Evolutionary conservation across 2,329 filamentous ascomycete species (phyloP).

Genomic region (Paraphaeosphaeria sporulosa): DNA sequence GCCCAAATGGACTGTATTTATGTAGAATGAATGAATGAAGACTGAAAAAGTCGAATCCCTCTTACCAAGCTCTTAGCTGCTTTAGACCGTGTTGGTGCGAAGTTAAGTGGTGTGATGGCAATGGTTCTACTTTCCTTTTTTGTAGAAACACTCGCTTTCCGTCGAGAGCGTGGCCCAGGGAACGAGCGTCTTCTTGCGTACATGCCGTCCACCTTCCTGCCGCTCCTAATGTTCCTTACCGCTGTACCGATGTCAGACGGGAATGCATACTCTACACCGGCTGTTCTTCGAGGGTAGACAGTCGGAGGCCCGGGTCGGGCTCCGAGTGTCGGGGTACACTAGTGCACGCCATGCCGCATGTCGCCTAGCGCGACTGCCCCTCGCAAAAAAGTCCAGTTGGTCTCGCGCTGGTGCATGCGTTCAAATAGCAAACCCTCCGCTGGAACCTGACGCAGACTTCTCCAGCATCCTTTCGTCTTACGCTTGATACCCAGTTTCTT

Average conservation of each 20-base stretch:
- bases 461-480: conserved; percentile 6
- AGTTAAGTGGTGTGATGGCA: neutral
- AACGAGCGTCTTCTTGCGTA: neutral
- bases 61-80: neutral
- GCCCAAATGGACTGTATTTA: conserved; percentile 17
- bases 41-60: conserved; percentile 1
- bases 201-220: neutral
- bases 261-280: neutral
- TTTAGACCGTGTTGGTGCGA: neutral
- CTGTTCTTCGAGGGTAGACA: neutral
- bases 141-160: neutral
- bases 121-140: conserved; percentile 8
- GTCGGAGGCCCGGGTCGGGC: conserved; percentile 14
- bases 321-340: conserved; percentile 25
- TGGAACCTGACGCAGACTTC: neutral
- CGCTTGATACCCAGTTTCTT: conserved; percentile 10
- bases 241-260: neutral
- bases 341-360: conserved; percentile 22
- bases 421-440: conserved; percentile 8
- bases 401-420: conserved; percentile 17
- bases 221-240: neutral
- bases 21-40: conserved; percentile 25
- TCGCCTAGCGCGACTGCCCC: conserved; percentile 29
- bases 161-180: neutral
- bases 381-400: conserved; percentile 37